Conservation (phyloP, 2,329 filamentous ascomycete genomes). For the Aspergillus spinulosporus region DNA sequence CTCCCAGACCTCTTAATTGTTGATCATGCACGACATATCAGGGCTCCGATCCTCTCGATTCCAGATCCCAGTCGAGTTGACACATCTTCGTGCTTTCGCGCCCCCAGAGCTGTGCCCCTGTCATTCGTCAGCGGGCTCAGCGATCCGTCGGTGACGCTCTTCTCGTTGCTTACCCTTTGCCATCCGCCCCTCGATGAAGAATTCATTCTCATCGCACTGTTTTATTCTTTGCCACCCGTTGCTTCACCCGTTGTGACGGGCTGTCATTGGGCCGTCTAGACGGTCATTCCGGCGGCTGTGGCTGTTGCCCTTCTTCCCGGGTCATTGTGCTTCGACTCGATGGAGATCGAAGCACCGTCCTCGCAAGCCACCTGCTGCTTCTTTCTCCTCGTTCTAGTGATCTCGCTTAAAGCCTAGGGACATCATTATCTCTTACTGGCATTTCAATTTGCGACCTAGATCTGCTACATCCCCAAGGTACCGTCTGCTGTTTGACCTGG, state of each 20-base stretch:
- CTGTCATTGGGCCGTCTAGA: constrained; percentile 6
- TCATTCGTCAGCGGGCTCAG: constrained; percentile 22
- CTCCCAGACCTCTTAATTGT: constrained; percentile 14
- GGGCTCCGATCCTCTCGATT: constrained; percentile 20
- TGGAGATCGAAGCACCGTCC: constrained; percentile 3
- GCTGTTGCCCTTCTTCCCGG: constrained; percentile 11
- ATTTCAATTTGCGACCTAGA: not conserved
- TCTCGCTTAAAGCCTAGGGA: not conserved
- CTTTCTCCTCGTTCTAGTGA: not conserved
- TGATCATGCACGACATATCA: constrained; percentile 29
- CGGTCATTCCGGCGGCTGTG: constrained; percentile 5
- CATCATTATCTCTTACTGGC: not conserved
- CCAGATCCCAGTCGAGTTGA: constrained; percentile 20
- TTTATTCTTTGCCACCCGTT: constrained; percentile 8
- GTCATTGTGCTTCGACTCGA: constrained; percentile 9
- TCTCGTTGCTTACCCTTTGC: constrained; percentile 9
- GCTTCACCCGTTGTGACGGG: constrained; percentile 1
- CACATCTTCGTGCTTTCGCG: constrained; percentile 19
- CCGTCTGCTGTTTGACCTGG: not conserved
- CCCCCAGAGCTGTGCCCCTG: constrained; percentile 16
- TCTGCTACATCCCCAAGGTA: not conserved
- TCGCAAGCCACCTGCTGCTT: not conserved
- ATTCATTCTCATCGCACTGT: constrained; percentile 2
- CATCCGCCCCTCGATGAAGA: constrained; percentile 13
- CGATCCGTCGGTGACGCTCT: constrained; percentile 17